These are phyloP conservation scores for Carex arenaria DNA, from an alignment of 202 grass and related monocot species.

Conservation along the genomic window DNA sequence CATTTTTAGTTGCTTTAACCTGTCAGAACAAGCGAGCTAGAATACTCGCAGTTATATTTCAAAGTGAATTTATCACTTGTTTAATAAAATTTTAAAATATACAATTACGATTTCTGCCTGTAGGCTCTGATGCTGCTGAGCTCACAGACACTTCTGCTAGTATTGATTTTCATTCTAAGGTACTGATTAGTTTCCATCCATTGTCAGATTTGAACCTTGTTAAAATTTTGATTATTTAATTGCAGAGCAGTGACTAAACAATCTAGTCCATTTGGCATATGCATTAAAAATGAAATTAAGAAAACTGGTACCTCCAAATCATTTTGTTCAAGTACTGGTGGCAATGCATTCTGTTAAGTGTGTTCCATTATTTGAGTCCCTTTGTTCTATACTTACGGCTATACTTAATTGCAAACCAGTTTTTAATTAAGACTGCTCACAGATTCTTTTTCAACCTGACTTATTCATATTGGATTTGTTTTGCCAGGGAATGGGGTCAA, in stretches of 20 bases:
- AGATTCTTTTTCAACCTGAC: neutral
- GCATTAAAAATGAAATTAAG: neutral
- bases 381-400: neutral
- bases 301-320: neutral
- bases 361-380: neutral
- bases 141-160: neutral
- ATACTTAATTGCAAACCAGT: neutral
- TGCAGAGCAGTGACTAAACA: neutral
- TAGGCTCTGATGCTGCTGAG: neutral
- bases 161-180: neutral
- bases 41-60: neutral
- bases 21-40: neutral
- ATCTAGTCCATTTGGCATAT: neutral
- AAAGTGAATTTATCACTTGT: neutral
- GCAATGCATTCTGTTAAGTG: neutral
- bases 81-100: neutral
- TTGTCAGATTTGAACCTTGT: neutral
- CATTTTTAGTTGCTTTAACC: neutral
- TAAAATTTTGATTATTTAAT: neutral
- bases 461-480: neutral
- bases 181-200: neutral
- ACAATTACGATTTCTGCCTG: neutral
- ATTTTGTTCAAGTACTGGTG: neutral
- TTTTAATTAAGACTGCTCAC: neutral
- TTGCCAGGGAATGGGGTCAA: neutral